Evolutionary conservation across 179 eudicot species (phyloP).

Genomic region (Drosera spatulata): DNA sequence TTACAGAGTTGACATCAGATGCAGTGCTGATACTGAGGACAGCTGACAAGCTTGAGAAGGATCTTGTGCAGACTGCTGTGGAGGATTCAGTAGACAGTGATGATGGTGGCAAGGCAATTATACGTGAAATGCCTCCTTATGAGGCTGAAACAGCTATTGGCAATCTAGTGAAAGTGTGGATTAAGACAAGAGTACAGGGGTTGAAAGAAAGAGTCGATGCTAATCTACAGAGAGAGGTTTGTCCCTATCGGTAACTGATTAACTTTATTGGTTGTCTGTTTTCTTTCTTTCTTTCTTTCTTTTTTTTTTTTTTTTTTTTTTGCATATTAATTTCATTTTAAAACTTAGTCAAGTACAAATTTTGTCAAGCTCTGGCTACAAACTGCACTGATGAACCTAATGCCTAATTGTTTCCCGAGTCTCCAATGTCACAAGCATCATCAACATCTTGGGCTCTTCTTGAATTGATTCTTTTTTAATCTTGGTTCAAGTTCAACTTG

Average conservation of each 20-base stretch:
- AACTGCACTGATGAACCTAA: no score
- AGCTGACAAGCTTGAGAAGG: conserved; percentile 92
- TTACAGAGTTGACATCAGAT: conserved; percentile 85
- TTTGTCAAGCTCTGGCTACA: no score
- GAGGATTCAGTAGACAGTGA: conserved; percentile 99
- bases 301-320: no score
- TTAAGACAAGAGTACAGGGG: conserved; percentile 63
- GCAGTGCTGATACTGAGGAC: conserved; percentile 83
- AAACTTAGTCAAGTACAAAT: no score
- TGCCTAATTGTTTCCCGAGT: no score
- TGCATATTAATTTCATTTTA: no score
- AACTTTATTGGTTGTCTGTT: not conserved
- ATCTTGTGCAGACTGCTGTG: conserved; percentile 90
- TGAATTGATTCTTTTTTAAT: no score
- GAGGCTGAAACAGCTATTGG: conserved; percentile 91
- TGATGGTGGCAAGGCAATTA: conserved; percentile 96
- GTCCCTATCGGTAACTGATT: not conserved
- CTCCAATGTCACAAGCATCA: no score
- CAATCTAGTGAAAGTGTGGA: conserved; percentile 81
- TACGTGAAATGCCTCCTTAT: conserved; percentile 99
- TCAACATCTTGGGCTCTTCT: no score
- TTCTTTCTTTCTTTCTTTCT: no score
- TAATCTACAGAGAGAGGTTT: conserved; percentile 85
- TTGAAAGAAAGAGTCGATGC: conserved; percentile 77
- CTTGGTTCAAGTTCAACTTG: no score